phyloP scores from a whole-genome alignment of 2,329 filamentous ascomycete genomes.

The Penicillium sp. region DNA sequence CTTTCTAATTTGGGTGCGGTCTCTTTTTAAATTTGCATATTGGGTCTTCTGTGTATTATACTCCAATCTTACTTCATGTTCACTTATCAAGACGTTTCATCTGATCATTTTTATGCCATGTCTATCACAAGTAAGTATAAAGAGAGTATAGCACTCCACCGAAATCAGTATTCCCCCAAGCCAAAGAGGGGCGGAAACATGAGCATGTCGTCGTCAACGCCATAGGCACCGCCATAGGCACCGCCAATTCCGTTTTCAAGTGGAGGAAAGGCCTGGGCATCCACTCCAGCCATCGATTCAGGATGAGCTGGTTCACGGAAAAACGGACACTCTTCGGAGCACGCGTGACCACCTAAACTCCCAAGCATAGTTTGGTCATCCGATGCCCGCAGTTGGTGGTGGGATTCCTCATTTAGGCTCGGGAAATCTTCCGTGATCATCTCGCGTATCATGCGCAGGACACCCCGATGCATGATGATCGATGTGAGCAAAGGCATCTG shows the following conservation, averaged over 20 bases:
- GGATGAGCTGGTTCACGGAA: constrained; percentile 3
- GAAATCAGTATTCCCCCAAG: background rate
- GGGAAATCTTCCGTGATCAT: constrained; percentile 12
- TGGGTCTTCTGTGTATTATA: constrained; percentile 35
- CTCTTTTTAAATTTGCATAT: constrained; percentile 23
- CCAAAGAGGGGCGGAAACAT: constrained; percentile 4
- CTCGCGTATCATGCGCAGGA: constrained; percentile 13
- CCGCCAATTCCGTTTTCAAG: background rate
- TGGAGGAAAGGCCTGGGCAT: background rate
- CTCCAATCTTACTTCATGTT: constrained; percentile 25
- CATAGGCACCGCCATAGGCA: background rate
- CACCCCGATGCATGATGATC: constrained; percentile 10
- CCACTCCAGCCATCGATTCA: background rate
- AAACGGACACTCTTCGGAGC: constrained; percentile 8
- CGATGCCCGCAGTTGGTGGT: background rate
- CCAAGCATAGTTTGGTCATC: background rate
- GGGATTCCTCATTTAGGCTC: background rate
- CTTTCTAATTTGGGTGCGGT: constrained; percentile 7
- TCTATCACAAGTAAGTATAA: background rate
- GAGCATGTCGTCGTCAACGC: background rate
- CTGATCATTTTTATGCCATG: background rate
- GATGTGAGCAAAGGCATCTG: constrained; percentile 2
- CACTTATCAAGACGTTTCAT: background rate
- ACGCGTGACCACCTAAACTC: constrained; percentile 1
- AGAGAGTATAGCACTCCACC: background rate